A percentile compares a stretch with the other conserved stretches of the same genome.
These are phyloP conservation scores for Fraxinus albicans DNA, from an alignment of 305 asterid species.

Conservation along the genomic window DNA sequence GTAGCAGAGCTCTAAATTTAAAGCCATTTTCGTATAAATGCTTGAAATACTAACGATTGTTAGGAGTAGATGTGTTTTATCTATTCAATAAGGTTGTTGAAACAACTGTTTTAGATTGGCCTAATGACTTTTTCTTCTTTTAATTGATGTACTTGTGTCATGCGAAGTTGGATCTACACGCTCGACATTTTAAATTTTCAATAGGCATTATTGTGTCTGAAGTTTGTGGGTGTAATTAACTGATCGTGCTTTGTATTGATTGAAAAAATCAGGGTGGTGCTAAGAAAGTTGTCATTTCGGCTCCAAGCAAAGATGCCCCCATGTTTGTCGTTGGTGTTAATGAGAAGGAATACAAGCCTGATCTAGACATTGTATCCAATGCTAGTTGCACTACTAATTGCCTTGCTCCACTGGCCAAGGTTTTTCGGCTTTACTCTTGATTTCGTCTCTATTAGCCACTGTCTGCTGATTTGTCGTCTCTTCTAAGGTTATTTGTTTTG, in stretches of 20 bases:
- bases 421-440: not conserved
- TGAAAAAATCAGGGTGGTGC: slow-evolving; percentile 61
- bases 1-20: no score
- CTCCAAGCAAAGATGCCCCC: slow-evolving; percentile 79
- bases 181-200: not conserved
- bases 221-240: not conserved
- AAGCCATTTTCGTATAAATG: not conserved
- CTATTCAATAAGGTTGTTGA: not conserved
- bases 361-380: slow-evolving; percentile 56
- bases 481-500: not conserved
- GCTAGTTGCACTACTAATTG: slow-evolving; percentile 83
- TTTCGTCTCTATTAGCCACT: not conserved
- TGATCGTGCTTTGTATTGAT: slow-evolving; percentile 9
- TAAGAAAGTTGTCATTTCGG: slow-evolving; percentile 77
- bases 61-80: not conserved
- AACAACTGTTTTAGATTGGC: not conserved
- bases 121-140: not conserved
- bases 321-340: slow-evolving; percentile 80
- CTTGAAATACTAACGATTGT: not conserved
- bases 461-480: not conserved
- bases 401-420: slow-evolving; percentile 83
- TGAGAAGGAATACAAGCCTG: slow-evolving; percentile 67
- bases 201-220: not conserved
- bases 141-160: not conserved
- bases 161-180: not conserved